These are phyloP conservation scores for Alternaria consortialis DNA, from an alignment of 2,329 filamentous ascomycete genomes.

Conservation along the genomic window DNA sequence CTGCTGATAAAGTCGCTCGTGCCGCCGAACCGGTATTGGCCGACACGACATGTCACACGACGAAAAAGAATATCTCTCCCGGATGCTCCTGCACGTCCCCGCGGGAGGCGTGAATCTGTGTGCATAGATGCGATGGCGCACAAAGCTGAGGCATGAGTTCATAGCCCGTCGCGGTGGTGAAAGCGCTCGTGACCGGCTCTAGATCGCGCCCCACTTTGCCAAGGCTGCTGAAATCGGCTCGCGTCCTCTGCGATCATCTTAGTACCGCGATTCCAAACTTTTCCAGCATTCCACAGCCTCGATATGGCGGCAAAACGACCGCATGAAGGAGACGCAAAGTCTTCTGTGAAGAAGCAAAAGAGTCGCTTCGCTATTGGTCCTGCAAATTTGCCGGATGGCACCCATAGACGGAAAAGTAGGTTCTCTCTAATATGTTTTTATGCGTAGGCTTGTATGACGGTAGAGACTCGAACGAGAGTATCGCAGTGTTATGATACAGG, in stretches of 20 bases:
- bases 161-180: slow-evolving; percentile 20
- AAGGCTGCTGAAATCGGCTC: slow-evolving; percentile 31
- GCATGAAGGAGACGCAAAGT: slow-evolving; percentile 56
- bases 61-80: slow-evolving; percentile 17
- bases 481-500: background rate
- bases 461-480: background rate
- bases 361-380: slow-evolving; percentile 89
- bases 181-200: slow-evolving; percentile 19
- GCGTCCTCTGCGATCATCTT: slow-evolving; percentile 12
- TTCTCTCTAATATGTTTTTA: background rate
- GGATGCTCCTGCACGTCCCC: slow-evolving; percentile 12
- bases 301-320: slow-evolving; percentile 68
- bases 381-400: slow-evolving; percentile 88
- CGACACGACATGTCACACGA: slow-evolving; percentile 36
- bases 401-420: slow-evolving; percentile 80
- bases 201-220: slow-evolving; percentile 23
- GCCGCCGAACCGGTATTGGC: slow-evolving; percentile 27
- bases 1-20: slow-evolving; percentile 37
- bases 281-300: slow-evolving; percentile 2
- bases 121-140: slow-evolving; percentile 11
- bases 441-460: background rate
- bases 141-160: slow-evolving; percentile 12
- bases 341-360: slow-evolving; percentile 57
- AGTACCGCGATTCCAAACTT: slow-evolving; percentile 4
- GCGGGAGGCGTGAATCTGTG: background rate